Evolutionary conservation across 257 asterid species (phyloP).

Genomic region (Thymus quinquecostatus): DNA sequence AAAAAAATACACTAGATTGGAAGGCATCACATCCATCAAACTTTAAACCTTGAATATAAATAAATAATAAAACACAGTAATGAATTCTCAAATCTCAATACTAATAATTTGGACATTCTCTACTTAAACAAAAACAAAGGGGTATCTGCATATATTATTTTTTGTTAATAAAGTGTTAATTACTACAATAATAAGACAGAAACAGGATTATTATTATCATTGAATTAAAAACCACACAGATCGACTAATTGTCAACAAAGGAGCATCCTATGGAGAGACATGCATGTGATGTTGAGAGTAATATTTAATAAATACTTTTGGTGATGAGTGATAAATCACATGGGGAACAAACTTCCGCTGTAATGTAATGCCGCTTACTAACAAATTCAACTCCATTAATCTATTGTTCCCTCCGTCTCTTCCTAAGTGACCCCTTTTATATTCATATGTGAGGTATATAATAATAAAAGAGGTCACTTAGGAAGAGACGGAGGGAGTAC

Average conservation of each 20-base stretch:
- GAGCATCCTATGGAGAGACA: constrained; percentile 32
- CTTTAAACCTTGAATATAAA: background rate
- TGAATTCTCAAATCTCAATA: no score
- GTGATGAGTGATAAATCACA: constrained; percentile 46
- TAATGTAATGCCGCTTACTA: no score
- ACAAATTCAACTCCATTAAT: no score
- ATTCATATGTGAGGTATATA: no score
- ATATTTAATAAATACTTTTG: background rate
- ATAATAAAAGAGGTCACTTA: no score
- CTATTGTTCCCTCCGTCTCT: background rate
- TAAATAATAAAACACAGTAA: no score
- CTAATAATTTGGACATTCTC: no score
- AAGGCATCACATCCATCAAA: constrained; percentile 5
- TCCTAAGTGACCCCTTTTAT: background rate
- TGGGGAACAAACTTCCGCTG: constrained; percentile 33
- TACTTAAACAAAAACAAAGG: no score
- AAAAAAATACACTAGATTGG: constrained; percentile 11
- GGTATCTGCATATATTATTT: no score
- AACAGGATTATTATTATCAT: background rate
- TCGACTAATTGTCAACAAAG: background rate
- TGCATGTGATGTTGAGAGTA: constrained; percentile 19
- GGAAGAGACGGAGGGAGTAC: no score
- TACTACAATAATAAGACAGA: background rate
- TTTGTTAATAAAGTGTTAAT: no score
- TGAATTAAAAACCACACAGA: no score